Evolutionary conservation across 2,329 filamentous ascomycete species (phyloP), one percentile per base, ranked within the genome.

Genomic region (Epichloe gansuensis): DNA sequence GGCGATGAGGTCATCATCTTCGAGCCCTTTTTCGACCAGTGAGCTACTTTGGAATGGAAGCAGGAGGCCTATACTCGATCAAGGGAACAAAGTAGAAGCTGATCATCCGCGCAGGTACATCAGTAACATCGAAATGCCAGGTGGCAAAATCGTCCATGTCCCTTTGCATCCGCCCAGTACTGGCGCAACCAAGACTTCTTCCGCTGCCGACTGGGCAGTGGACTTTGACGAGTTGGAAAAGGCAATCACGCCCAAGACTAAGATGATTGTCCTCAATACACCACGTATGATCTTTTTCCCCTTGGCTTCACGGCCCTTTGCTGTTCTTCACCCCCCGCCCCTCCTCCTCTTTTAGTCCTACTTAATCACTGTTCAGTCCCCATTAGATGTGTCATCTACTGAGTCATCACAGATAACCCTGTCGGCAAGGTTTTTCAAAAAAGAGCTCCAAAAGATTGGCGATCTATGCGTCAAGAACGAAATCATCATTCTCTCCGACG

Each of bases 11-110:
- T 96, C 59, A 96, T 98, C 59, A 80, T 98, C 53, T 96, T 98
- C 67, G 93, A 98, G 73, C 93, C 93, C 11, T 98, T 96, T 72
- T 98, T 97, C 67, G 93, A 98, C 70, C 93, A 98, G 83, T 88
- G 50, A 53, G 64, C 60, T 13, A 5, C 11, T 2, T 13, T 9
- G 6, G 12, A 23, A 28, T 9, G 6, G 12, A 23, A 28, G 17
- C 21, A 15, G 13, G 34, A 23, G 15, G 21, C 8, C 15, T 17
- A 4, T n/a, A 21, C 31, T 46, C 25, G 9, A 28, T 9, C 15
- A 8, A 12, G 13, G 42, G 9, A 17, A 35, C 12, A 21, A 35
- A 2, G 1, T 6, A 34, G 7, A 11, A 8, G 11, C 35, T 51
- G 17, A 35, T 38, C 34, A 15, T 11, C 28, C 39, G 2, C 7